Evolutionary conservation across 2,329 filamentous ascomycete species (phyloP).

Genomic region (Fusarium tanahbumbuense): DNA sequence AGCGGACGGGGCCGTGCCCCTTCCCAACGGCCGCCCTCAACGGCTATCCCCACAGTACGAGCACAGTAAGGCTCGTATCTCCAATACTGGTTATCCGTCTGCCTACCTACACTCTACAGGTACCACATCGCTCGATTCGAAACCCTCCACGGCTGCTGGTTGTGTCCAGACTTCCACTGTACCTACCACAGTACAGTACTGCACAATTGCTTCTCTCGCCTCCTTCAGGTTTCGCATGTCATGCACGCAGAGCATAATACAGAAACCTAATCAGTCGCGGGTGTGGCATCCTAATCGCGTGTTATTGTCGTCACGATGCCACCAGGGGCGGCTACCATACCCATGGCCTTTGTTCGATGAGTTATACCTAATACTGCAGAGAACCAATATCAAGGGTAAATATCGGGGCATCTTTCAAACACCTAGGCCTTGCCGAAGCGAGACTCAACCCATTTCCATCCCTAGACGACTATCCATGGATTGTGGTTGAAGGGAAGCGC

Average conservation of each 20-base stretch:
- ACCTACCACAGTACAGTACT: neutral
- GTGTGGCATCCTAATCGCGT: conserved; percentile 44
- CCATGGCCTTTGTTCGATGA: conserved; percentile 24
- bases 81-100: conserved; percentile 25
- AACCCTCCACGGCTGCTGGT: neutral
- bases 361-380: conserved; percentile 7
- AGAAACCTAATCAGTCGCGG: conserved; percentile 46
- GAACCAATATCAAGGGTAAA: conserved; percentile 6
- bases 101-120: neutral
- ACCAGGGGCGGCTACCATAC: conserved; percentile 31
- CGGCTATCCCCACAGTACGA: conserved; percentile 42
- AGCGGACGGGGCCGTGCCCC: conserved; percentile 46
- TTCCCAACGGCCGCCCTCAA: conserved; percentile 48
- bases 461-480: conserved; percentile 23
- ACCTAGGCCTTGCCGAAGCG: conserved; percentile 23
- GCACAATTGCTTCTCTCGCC: conserved; percentile 7
- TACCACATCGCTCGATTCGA: conserved; percentile 32
- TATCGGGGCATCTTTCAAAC: conserved; percentile 18
- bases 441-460: conserved; percentile 27
- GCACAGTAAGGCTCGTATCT: conserved; percentile 17
- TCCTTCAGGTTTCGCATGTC: conserved; percentile 46
- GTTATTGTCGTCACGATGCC: conserved; percentile 45
- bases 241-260: conserved; percentile 27
- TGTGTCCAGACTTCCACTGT: conserved; percentile 13
- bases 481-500: conserved; percentile 31